Base-by-base conservation (phyloP, 1,284 basidiomycete species). In the Boletus sp. region DNA sequence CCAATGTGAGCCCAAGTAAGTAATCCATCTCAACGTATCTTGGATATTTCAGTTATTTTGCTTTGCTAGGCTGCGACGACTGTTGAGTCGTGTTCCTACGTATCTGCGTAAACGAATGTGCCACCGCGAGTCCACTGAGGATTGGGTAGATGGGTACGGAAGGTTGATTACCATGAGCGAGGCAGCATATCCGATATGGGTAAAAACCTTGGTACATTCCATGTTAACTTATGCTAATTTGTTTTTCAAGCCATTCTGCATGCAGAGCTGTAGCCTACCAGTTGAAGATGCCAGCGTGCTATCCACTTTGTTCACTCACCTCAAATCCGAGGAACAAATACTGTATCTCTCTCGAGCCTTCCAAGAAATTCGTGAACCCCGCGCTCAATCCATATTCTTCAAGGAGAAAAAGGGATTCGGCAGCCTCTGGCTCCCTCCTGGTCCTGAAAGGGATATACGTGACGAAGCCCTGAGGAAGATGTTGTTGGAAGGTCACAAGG, bases 121-220 rank as follows among this genome's bases (percentile, higher is more conserved):
- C 31, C 56, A 72, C 31, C 73, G 63, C 29, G 48, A 63, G 37
- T 60, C 60, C 22, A 65, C 68, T 7, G 74, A 73, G 43, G 68
- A 74, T n/a, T 75, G 71, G 78, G 70, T 64, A 31, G 78, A 78
- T 46, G 61, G 70, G 41, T 56, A 74, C 37, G 66, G 68, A 27
- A 74, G 75, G 44, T 59, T 83, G 45, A 69, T 80, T 37, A 62
- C 82, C 41, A 69, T 83, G 48, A 76, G 81, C 52, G 80, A 82
- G 55, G 73, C 81, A 5, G 80, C 79, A 15, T 81, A 79, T 65
- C 77, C 80, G 2, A 75, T 77, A 65, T 74, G 71, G 56, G 75
- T 74, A 59, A 59, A 56, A 54, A 1, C 9, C 6, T 42, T 29
- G 11, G 1, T n/a, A 16, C 4, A 27, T 9, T 42, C 53, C 0